Base-by-base conservation (phyloP, 148 eudicot species). In the Vaccinium vitisidaea region DNA sequence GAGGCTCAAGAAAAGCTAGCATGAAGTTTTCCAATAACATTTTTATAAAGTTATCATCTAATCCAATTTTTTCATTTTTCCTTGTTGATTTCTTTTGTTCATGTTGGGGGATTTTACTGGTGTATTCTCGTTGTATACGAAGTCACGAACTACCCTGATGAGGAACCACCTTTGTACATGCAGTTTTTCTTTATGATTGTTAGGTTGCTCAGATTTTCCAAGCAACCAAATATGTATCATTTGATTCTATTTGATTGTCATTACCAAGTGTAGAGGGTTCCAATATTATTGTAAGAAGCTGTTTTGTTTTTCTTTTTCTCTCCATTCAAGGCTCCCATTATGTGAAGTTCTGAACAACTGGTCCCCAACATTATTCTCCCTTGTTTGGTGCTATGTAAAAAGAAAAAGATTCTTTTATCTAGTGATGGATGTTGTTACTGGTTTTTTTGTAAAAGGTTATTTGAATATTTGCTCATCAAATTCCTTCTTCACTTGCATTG, bases 161-260 rank as follows among this genome's bases (percentile, higher is more conserved):
- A 89, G 85, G 88, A 85, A 84, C 86, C 86, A 83, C 90, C 83
- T 88, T 8, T 94, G 95, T 91, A 94, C 91, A 92, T 92, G 89
- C 85, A 83, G 76, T 39, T 16, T 73, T 21, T 55, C 16, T 84
- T 58, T 50, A 43, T 48, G 46, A 46, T 76, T 89, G 78, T 59
- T 83, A 80, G 86, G 86, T 73, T 82, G 88, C 79, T 75, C 84
- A 84, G 82, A 69, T 84, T 74, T 80, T 83, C 82, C 78, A 43
- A 43, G 43, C 87, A 79, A 32, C 39, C 77, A 63, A 69, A 70
- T 61, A 48, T 83, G 82, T 78, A 73, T 56, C 74, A 75, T 76
- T 83, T 75, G 80, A 67, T 81, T 71, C 79, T 77, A 81, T 61
- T 75, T 71, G 61, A 63, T 78, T 58, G 39, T 63, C 48, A 74